These are phyloP conservation scores for Salix viminalis DNA, from an alignment of 345 rosid species.

Conservation along the genomic window DNA sequence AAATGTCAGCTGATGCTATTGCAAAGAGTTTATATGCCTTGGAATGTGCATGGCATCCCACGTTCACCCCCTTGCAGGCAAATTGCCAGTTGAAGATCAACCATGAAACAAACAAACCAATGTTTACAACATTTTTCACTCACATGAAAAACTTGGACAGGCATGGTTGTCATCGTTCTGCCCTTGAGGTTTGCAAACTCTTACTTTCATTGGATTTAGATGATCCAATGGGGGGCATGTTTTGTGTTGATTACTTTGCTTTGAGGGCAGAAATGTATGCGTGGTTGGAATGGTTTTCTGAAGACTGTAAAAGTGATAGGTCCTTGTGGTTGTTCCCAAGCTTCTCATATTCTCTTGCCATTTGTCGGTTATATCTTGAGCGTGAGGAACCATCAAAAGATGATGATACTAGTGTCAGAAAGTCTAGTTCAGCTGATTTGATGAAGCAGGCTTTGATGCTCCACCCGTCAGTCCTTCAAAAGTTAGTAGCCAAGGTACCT, in stretches of 20 bases:
- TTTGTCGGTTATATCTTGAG: constrained; percentile 67
- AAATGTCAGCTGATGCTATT: constrained; percentile 77
- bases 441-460: constrained; percentile 90
- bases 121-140: constrained; percentile 65
- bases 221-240: constrained; percentile 83
- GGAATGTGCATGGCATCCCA: constrained; percentile 90
- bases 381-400: constrained; percentile 40
- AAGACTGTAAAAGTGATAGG: constrained; percentile 60
- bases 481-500: constrained; percentile 73
- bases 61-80: constrained; percentile 68
- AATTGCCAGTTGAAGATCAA: constrained; percentile 64
- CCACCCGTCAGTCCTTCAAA: constrained; percentile 70
- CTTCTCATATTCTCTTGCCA: constrained; percentile 82
- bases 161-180: constrained; percentile 91
- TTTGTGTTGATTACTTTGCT: constrained; percentile 84
- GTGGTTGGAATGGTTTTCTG: constrained; percentile 76
- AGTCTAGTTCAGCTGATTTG: constrained; percentile 58
- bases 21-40: constrained; percentile 74
- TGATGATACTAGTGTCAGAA: constrained; percentile 23
- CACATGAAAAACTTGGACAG: constrained; percentile 88
- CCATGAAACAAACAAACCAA: constrained; percentile 75
- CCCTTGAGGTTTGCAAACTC: constrained; percentile 81
- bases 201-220: constrained; percentile 72
- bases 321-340: constrained; percentile 89
- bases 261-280: constrained; percentile 77